Conservation (phyloP, 257 asterid species). For the Rehmannia glutinosa region DNA sequence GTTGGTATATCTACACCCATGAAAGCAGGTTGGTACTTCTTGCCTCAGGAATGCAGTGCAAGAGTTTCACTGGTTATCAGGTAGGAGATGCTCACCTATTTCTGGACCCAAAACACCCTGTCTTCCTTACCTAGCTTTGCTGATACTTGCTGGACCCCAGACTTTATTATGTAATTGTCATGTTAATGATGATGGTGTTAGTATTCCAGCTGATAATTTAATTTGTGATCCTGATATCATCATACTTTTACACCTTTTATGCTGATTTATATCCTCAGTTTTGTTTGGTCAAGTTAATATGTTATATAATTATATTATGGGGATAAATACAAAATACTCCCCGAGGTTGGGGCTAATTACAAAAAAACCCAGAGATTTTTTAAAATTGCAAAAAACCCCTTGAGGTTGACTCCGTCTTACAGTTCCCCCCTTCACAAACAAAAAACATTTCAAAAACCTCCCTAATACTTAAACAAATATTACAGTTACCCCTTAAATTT, state of each 20-base stretch:
- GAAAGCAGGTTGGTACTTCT: constrained; percentile 97
- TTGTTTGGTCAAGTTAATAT: background rate
- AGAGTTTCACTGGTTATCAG: constrained; percentile 89
- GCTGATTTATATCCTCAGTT: background rate
- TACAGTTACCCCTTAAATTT: no score
- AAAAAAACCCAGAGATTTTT: no score
- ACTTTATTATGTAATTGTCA: background rate
- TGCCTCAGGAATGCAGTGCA: constrained; percentile 91
- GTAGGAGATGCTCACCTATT: constrained; percentile 37
- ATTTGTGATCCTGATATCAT: background rate
- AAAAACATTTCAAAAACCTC: no score
- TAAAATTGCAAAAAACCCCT: no score
- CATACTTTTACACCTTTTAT: background rate
- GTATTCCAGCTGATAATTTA: background rate
- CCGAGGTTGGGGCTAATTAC: no score
- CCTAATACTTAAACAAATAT: no score
- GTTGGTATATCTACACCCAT: constrained; percentile 92
- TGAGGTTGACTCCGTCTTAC: no score
- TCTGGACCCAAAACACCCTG: background rate
- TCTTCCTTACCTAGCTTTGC: background rate
- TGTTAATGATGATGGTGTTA: constrained; percentile 2
- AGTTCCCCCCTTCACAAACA: no score
- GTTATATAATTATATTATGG: background rate
- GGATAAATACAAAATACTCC: no score
- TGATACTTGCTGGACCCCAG: no score